These are phyloP conservation scores for Fusarium sp. DNA, from an alignment of 2,329 filamentous ascomycete genomes.

Conservation along the genomic window DNA sequence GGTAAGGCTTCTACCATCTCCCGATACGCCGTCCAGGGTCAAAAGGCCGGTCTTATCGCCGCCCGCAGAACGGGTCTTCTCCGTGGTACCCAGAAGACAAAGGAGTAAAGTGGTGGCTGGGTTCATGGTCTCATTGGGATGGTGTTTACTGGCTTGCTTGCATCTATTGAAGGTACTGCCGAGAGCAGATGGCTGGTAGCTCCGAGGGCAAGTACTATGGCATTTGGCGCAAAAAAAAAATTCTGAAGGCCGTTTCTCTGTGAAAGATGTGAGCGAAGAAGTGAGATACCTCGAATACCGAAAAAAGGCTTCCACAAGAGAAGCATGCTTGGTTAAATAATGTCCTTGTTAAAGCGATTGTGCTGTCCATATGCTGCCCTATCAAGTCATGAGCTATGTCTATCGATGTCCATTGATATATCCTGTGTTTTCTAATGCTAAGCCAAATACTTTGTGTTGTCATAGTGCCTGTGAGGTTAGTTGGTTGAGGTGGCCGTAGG, in stretches of 20 bases:
- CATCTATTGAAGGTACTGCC: conserved; percentile 66
- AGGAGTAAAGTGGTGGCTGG: conserved; percentile 77
- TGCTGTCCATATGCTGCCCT: not conserved
- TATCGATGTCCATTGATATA: not conserved
- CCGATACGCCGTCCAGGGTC: conserved; percentile 95
- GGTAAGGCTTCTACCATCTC: conserved; percentile 99
- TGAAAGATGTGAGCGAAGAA: conserved; percentile 43
- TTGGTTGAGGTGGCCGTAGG: not conserved
- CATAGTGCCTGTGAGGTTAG: not conserved
- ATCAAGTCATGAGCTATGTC: not conserved
- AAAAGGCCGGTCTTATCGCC: conserved; percentile 99
- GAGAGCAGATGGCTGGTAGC: conserved; percentile 60
- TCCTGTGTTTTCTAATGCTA: not conserved
- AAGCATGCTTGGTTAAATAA: conserved; percentile 40
- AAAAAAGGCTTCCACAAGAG: conserved; percentile 37
- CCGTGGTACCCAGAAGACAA: conserved; percentile 99
- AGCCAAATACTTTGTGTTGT: not conserved
- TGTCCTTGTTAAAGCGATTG: conserved; percentile 25
- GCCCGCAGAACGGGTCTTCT: conserved; percentile 99
- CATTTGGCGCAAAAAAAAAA: conserved; percentile 60
- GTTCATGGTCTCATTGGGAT: conserved; percentile 69
- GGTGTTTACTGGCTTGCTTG: conserved; percentile 73
- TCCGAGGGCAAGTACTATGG: conserved; percentile 61
- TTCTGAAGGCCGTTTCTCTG: conserved; percentile 45
- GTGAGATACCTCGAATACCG: conserved; percentile 46